Evolutionary conservation across 2,329 filamentous ascomycete species (phyloP).

Genomic region (Sordariomycetes sp.): DNA sequence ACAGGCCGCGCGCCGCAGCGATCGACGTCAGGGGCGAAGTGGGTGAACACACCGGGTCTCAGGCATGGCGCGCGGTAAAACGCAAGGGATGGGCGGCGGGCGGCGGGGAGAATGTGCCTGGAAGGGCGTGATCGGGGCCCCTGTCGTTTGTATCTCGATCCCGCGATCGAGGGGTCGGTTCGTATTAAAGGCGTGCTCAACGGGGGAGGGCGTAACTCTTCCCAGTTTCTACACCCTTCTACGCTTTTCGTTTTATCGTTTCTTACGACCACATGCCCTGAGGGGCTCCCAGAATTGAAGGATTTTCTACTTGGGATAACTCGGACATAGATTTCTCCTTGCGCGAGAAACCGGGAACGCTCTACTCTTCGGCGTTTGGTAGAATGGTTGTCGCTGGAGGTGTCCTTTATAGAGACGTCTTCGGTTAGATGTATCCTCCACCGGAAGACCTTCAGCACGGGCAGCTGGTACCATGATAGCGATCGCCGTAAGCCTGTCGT

Average conservation of each 20-base stretch:
- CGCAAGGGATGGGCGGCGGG: neutral
- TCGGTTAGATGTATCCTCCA: neutral
- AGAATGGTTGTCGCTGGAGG: neutral
- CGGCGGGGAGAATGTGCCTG: neutral
- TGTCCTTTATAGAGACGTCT: neutral
- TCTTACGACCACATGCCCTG: too few relatives aligned
- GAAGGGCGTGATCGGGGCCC: neutral
- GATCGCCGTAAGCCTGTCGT: too few relatives aligned
- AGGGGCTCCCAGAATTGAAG: too few relatives aligned
- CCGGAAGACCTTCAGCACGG: neutral
- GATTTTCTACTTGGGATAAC: too few relatives aligned
- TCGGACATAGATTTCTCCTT: too few relatives aligned
- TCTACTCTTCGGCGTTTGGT: neutral
- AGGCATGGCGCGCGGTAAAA: neutral
- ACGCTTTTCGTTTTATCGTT: too few relatives aligned
- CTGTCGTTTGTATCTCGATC: neutral
- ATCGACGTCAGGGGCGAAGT: neutral
- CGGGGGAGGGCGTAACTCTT: too few relatives aligned
- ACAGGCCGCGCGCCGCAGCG: neutral
- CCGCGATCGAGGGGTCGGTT: neutral
- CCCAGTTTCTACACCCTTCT: too few relatives aligned
- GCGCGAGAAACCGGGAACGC: too few relatives aligned
- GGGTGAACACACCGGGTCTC: neutral
- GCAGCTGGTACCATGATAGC: neutral
- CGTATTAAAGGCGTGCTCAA: neutral